Evolutionary conservation across 768 basidiomycete genomes (phyloP).

Genomic region (Pseudohyphozyma bogoriensis): DNA sequence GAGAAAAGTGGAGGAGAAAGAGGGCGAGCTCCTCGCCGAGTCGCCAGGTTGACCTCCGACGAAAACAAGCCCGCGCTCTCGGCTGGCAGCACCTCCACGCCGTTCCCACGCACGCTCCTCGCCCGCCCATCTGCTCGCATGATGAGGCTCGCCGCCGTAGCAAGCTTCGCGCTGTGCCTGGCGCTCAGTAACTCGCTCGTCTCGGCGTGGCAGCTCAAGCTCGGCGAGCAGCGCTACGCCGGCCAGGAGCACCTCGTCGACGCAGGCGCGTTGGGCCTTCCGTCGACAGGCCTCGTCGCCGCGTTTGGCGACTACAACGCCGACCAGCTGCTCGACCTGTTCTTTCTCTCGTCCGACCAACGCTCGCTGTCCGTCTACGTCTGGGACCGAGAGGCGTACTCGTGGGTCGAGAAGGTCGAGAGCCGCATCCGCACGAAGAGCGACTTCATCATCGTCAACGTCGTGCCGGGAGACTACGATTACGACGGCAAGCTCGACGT

Average conservation of each 20-base stretch:
- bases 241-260: conserved; percentile 69
- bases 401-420: conserved; percentile 39
- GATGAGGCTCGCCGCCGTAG: too few species aligned
- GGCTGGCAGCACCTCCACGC: too few species aligned
- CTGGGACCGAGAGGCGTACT: conserved; percentile 65
- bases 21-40: too few species aligned
- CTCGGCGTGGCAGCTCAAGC: not conserved
- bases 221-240: conserved; percentile 53
- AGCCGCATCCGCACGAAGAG: conserved; percentile 30
- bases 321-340: conserved; percentile 83
- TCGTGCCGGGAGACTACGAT: conserved; percentile 87
- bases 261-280: conserved; percentile 69
- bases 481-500: conserved; percentile 84
- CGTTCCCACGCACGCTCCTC: too few species aligned
- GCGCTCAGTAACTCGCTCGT: too few species aligned
- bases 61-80: too few species aligned
- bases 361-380: conserved; percentile 63
- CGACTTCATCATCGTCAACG: conserved; percentile 51
- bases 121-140: too few species aligned
- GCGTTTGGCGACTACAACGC: conserved; percentile 95
- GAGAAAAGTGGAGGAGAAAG: too few species aligned
- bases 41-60: too few species aligned
- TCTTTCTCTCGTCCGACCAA: conserved; percentile 65
- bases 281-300: conserved; percentile 56
- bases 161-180: too few species aligned